Evolutionary conservation across 495 filamentous ascomycete genomes (phyloP).

Genomic region (Massariosphaeria phaeospora): DNA sequence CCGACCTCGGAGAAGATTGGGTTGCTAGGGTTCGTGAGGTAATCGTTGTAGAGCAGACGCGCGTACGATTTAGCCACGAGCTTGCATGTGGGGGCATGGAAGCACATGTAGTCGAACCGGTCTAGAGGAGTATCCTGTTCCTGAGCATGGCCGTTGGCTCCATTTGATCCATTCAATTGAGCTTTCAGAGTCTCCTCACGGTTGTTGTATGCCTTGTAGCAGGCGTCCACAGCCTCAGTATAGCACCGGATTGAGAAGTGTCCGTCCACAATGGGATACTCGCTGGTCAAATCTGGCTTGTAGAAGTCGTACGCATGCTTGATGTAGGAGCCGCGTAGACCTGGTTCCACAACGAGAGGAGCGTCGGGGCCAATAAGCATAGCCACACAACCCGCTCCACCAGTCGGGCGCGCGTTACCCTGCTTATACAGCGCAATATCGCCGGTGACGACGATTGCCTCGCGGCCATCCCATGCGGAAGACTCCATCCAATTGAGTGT

Average conservation of each 20-base stretch:
- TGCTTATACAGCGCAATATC: conserved; percentile 98
- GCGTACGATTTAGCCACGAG: conserved; percentile 92
- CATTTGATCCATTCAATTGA: conserved; percentile 52
- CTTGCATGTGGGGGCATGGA: conserved; percentile 98
- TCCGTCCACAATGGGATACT: conserved; percentile 95
- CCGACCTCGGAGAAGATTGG: conserved; percentile 81
- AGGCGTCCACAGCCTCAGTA: conserved; percentile 87
- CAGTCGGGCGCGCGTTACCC: conserved; percentile 89
- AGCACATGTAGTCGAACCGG: conserved; percentile 92
- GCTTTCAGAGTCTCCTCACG: conserved; percentile 68
- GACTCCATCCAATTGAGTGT: conserved; percentile 96
- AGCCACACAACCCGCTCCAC: conserved; percentile 90
- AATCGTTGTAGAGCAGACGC: conserved; percentile 96
- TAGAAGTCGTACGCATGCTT: conserved; percentile 98
- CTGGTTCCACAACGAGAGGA: conserved; percentile 84
- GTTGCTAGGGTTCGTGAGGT: conserved; percentile 69
- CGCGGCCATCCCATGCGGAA: conserved; percentile 92
- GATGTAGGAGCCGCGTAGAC: conserved; percentile 88
- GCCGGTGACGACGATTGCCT: conserved; percentile 89
- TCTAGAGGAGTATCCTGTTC: conserved; percentile 66
- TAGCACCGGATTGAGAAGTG: conserved; percentile 96
- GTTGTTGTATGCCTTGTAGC: conserved; percentile 91
- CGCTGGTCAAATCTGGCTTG: conserved; percentile 96
- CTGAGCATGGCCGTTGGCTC: conserved; percentile 39
- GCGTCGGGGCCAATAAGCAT: conserved; percentile 92